These are phyloP conservation scores for Acanthamoeba quina DNA, from an alignment of 208 protist species.

Conservation along the genomic window DNA sequence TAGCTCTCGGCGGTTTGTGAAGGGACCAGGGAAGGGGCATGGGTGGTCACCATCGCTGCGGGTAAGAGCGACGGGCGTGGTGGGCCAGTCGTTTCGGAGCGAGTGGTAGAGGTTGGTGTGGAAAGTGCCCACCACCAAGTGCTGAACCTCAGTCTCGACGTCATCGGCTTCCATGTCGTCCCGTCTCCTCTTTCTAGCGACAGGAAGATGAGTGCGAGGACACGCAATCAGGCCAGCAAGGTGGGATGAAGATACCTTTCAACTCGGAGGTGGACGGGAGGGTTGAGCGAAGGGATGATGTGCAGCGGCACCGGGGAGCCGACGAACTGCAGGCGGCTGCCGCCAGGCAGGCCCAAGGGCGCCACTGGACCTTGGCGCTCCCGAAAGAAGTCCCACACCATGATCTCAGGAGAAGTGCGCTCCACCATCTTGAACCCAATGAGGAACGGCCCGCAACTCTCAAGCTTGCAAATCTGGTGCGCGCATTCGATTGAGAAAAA, in stretches of 20 bases:
- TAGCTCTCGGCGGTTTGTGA: neutral
- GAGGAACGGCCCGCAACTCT: neutral
- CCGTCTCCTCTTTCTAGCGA: neutral
- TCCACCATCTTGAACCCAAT: constrained; percentile 18
- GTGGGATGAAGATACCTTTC: neutral
- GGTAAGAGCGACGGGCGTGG: neutral
- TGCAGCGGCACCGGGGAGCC: neutral
- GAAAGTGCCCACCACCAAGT: neutral
- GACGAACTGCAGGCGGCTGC: neutral
- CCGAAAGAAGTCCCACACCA: constrained; percentile 14
- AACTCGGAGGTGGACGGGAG: constrained; percentile 8
- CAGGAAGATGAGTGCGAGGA: neutral
- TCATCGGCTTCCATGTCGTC: neutral
- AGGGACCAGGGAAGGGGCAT: neutral
- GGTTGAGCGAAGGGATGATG: constrained; percentile 33
- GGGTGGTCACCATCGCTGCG: neutral
- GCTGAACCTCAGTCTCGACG: neutral
- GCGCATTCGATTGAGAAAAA: neutral
- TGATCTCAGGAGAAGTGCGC: neutral
- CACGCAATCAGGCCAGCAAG: neutral
- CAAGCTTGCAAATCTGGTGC: neutral
- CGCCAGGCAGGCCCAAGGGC: neutral
- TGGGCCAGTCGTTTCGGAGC: constrained; percentile 33
- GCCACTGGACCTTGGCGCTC: neutral
- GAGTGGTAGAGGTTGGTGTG: constrained; percentile 20